Base-by-base conservation (phyloP, 2,329 filamentous ascomycete genomes). In the Balansia obtecta region DNA sequence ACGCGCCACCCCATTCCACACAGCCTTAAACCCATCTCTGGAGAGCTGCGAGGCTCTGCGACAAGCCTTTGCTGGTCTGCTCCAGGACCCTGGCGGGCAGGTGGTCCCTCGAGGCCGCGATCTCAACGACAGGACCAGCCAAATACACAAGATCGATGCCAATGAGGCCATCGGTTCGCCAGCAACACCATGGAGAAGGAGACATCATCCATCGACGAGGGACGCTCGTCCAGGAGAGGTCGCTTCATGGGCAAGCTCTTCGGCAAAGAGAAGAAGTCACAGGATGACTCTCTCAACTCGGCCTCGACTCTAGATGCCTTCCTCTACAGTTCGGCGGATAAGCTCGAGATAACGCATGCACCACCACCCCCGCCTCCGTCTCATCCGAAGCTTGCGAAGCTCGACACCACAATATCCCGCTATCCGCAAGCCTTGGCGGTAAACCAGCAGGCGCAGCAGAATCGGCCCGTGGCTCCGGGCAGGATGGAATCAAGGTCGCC, bases 181-280 rank as follows among this genome's bases (percentile, higher is more conserved):
- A 52, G 57, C 60, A 56, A 54, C 43, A 46, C 49, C 52, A 75
- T 74, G 69, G 72, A 75, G 59, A 72, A 72, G 65, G 68, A 72
- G 52, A 61, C 65, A 51, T 61, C 65, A 47, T 61, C 65, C 55
- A 58, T 60, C 56, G 64, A 68, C 51, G 70, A 72, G 53, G 66
- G 63, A 52, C 65, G 68, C 51, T 61, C 63, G 53, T 71, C 72
- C 37, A 72, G 68, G 62, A 68, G 73, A 58, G 72, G 73, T 59
- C 78, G 80, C 53, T 65, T 83, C 45, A 83, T 83, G 74, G 79
- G 79, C 56, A 82, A 80, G 68, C 68, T 83, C 52, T 82, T 82
- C 59, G 71, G 64, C 54, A 73, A 69, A 59, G 71, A 72, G 49
- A 63, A 68, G 46, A 58, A 59, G 33, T 15, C 38, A 16, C 50